Conservation (phyloP, 257 asterid species). For the Lavandula angustifolia region DNA sequence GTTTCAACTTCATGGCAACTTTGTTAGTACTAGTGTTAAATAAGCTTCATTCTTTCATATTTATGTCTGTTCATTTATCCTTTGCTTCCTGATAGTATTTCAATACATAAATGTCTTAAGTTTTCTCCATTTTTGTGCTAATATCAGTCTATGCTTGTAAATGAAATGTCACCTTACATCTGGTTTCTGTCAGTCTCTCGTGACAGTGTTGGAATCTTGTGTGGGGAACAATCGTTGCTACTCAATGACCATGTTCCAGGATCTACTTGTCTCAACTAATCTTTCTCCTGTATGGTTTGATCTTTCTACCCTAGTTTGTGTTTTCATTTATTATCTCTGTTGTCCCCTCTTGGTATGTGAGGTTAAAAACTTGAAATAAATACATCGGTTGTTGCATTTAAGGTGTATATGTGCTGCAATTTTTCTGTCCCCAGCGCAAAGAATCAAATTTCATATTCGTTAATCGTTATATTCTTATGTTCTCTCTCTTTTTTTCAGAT, state of each 20-base stretch:
- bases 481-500: constrained; percentile 47
- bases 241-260: constrained; percentile 92
- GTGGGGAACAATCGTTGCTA: constrained; percentile 59
- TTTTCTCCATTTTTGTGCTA: constrained; percentile 13
- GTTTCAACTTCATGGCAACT: neutral
- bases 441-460: constrained; percentile 11
- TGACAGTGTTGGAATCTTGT: constrained; percentile 76
- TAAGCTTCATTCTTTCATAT: neutral
- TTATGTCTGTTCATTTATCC: constrained; percentile 3
- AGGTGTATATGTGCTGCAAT: neutral
- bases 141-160: constrained; percentile 9
- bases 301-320: constrained; percentile 31
- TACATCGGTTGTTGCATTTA: neutral
- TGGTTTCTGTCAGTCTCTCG: constrained; percentile 72
- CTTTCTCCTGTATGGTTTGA: constrained; percentile 82
- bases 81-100: constrained; percentile 4
- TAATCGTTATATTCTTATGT: constrained; percentile 5
- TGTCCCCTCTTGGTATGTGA: constrained; percentile 15
- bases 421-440: neutral
- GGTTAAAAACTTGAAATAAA: neutral
- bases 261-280: constrained; percentile 85
- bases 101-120: neutral
- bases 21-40: neutral
- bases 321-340: constrained; percentile 12
- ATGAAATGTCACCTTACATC: constrained; percentile 31